These are phyloP conservation scores for Colletotrichum sp. DNA, from an alignment of 2,329 filamentous ascomycete species.

Conservation along the genomic window DNA sequence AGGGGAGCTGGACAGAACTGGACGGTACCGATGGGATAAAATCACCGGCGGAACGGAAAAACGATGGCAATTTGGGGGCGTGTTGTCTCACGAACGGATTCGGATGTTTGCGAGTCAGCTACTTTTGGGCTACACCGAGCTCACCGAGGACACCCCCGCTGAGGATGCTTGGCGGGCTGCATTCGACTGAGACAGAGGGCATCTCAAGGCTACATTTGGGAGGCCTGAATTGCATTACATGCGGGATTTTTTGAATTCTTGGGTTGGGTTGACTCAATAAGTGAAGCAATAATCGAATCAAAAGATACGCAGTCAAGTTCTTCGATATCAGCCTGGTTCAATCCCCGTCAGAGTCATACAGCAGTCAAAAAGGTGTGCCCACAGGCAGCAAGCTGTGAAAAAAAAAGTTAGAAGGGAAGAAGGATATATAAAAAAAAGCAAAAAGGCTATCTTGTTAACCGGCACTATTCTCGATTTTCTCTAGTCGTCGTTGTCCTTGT, in stretches of 20 bases:
- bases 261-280: neutral
- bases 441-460: neutral
- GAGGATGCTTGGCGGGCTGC: neutral
- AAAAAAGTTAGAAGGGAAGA: too few relatives aligned
- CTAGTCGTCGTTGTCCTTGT: neutral
- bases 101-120: constrained; percentile 11
- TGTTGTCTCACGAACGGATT: neutral
- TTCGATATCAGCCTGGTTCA: too few relatives aligned
- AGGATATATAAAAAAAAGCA: neutral
- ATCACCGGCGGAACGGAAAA: constrained; percentile 17
- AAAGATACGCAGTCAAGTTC: too few relatives aligned
- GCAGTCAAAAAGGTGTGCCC: too few relatives aligned
- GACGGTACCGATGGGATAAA: neutral
- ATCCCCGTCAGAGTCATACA: too few relatives aligned
- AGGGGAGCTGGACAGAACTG: neutral
- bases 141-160: neutral
- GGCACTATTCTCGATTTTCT: neutral
- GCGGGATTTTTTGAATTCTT: too few relatives aligned
- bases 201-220: neutral
- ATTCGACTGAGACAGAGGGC: neutral
- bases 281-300: too few relatives aligned
- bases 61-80: neutral
- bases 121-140: neutral
- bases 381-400: too few relatives aligned
- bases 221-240: neutral